phyloP scores from a whole-genome alignment of 768 basidiomycete genomes.

The Tylopilus balloui region DNA sequence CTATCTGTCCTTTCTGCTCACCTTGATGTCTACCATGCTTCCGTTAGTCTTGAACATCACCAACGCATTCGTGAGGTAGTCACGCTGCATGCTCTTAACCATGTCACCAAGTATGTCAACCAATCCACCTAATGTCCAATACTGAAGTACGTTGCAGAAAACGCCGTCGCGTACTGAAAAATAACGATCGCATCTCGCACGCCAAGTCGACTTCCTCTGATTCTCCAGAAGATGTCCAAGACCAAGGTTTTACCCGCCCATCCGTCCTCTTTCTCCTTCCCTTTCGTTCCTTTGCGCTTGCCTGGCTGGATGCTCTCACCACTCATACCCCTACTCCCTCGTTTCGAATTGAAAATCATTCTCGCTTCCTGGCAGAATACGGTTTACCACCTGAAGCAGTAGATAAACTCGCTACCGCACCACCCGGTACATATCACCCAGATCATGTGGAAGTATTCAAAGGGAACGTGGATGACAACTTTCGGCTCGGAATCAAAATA shows the following conservation, averaged over 20 bases:
- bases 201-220: slow-evolving; percentile 54
- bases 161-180: slow-evolving; percentile 83
- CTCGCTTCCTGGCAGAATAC: slow-evolving; percentile 81
- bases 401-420: slow-evolving; percentile 75
- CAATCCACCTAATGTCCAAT: not conserved
- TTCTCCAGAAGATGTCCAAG: slow-evolving; percentile 74
- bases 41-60: slow-evolving; percentile 60
- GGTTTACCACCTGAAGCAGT: slow-evolving; percentile 70
- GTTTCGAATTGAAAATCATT: slow-evolving; percentile 84
- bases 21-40: slow-evolving; percentile 73
- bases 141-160: slow-evolving; percentile 53
- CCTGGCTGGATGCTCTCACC: slow-evolving; percentile 78
- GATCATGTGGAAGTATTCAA: slow-evolving; percentile 94
- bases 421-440: slow-evolving; percentile 70
- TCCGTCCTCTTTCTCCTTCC: slow-evolving; percentile 90
- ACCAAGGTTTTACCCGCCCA: slow-evolving; percentile 97
- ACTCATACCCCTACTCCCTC: slow-evolving; percentile 65
- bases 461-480: slow-evolving; percentile 97
- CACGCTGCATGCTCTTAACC: slow-evolving; percentile 80
- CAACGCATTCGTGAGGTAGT: slow-evolving; percentile 61
- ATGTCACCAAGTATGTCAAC: slow-evolving; percentile 70
- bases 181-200: slow-evolving; percentile 86
- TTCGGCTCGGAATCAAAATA: slow-evolving; percentile 87
- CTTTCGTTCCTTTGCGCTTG: slow-evolving; percentile 82
- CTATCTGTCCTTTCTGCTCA: slow-evolving; percentile 63